Base-by-base conservation (phyloP, 176 grass and related monocot species). In the Aechmea fasciata region DNA sequence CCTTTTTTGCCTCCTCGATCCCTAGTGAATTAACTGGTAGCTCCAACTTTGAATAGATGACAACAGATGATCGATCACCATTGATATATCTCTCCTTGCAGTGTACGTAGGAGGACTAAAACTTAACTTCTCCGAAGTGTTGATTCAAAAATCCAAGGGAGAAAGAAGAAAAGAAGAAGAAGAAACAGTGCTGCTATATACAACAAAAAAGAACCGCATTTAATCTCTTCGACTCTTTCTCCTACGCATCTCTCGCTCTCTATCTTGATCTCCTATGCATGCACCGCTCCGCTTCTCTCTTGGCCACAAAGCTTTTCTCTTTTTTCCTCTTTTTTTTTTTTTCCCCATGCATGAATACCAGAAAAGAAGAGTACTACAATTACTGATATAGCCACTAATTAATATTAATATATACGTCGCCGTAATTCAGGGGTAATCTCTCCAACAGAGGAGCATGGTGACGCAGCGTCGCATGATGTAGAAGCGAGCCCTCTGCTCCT, bases 381-480 rank as follows among this genome's bases (percentile, higher is more conserved):
- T 26, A 26, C 64, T 67, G 47, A 67, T 67, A 28, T 13, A 67
- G 64, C 64, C 47, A 41, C 6, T 41, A 41, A 41, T 41, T 6
- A 1, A 41, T 41, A 41, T 41, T 41, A 6, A 41, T 41, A 41
- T 41, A 41, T 41, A 41, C 6, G 33, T 41, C 5, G 33, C 0
- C 65, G 50, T 52, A n/a, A 24, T 66, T 87, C 78, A 80, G 51
- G 80, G 83, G 70, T 82, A 89, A 68, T 96, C 91, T 75, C 88
- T 87, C 91, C 91, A 96, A 81, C 91, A 96, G 51, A 90, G 83
- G 66, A 96, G 91, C 91, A 96, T 96, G 78, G 82, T 87, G 47
- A 96, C 91, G 71, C 91, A 96, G 63, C 91, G 91, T 77, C 91
- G 87, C 87, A 96, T 85, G 78, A 96, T 96, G 84, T 96, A 96